These are phyloP conservation scores for Tillandsia leiboldiana DNA, from an alignment of 176 grass and related monocot species.

Conservation along the genomic window DNA sequence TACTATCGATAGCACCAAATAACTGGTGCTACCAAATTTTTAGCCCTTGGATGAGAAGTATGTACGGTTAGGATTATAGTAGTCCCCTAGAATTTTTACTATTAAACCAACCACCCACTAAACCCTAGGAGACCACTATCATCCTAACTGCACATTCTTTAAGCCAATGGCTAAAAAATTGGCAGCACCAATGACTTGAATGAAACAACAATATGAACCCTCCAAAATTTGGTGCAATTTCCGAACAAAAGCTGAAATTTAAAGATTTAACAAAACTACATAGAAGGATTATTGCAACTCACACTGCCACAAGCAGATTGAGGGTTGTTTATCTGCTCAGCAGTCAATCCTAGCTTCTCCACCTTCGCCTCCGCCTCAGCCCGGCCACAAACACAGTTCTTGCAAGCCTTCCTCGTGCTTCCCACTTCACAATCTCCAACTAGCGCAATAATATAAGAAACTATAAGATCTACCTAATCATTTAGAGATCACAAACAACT, in stretches of 20 bases:
- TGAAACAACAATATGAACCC: constrained; percentile 25
- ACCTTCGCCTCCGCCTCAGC: constrained; percentile 79
- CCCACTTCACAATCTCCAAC: constrained; percentile 85
- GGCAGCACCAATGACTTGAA: too few species aligned
- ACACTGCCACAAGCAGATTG: constrained; percentile 90
- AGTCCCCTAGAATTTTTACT: too few species aligned
- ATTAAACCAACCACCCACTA: too few species aligned
- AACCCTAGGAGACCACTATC: too few species aligned
- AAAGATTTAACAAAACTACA: not conserved
- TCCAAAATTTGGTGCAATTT: not conserved
- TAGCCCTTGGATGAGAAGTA: too few species aligned
- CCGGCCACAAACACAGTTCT: constrained; percentile 89
- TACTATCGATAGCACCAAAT: too few species aligned
- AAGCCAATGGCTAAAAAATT: too few species aligned
- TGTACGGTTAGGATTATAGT: too few species aligned
- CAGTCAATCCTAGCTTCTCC: constrained; percentile 62
- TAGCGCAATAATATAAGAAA: constrained; percentile 15
- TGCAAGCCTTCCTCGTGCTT: constrained; percentile 81
- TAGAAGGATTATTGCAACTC: constrained; percentile 12
- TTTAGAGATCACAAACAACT: not conserved
- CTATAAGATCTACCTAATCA: not conserved
- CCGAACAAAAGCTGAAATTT: not conserved
- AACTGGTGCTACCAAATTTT: too few species aligned
- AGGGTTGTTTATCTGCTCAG: constrained; percentile 77
- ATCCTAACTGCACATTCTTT: too few species aligned